Conservation (phyloP, 2,329 filamentous ascomycete genomes). For the Aspergillus luchuensis region DNA sequence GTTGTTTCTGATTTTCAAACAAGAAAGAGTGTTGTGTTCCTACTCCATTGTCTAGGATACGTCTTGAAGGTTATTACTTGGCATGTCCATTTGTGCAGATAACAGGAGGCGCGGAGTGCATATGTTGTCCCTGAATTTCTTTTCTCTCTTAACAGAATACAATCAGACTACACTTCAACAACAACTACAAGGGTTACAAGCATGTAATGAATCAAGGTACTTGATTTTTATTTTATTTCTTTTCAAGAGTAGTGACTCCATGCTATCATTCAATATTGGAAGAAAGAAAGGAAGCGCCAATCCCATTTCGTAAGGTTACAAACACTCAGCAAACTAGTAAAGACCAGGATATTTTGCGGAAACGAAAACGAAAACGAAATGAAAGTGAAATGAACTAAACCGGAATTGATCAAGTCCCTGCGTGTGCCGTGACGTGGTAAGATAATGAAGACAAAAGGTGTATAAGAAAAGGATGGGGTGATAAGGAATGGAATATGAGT, state of each 20-base stretch:
- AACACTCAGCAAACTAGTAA: background rate
- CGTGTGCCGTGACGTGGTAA: background rate
- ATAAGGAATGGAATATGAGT: background rate
- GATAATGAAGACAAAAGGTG: background rate
- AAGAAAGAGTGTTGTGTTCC: background rate
- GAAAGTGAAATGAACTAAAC: background rate
- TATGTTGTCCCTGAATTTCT: too few relatives aligned
- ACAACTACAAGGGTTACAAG: too few relatives aligned
- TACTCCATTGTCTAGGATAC: background rate
- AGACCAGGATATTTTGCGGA: conserved; percentile 2
- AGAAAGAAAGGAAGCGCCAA: background rate
- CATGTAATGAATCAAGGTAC: too few relatives aligned
- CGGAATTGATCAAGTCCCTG: background rate
- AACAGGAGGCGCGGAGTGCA: too few relatives aligned
- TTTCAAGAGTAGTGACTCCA: too few relatives aligned
- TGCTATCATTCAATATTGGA: too few relatives aligned
- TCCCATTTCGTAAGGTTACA: background rate
- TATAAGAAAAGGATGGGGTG: background rate
- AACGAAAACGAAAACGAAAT: background rate
- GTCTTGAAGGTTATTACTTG: too few relatives aligned
- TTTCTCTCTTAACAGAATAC: too few relatives aligned
- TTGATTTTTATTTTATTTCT: too few relatives aligned
- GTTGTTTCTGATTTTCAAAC: conserved; percentile 14
- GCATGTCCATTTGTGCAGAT: too few relatives aligned
- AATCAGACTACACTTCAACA: too few relatives aligned